Conservation (phyloP, 2,329 filamentous ascomycete species). For the Aspergillus ibericus region DNA sequence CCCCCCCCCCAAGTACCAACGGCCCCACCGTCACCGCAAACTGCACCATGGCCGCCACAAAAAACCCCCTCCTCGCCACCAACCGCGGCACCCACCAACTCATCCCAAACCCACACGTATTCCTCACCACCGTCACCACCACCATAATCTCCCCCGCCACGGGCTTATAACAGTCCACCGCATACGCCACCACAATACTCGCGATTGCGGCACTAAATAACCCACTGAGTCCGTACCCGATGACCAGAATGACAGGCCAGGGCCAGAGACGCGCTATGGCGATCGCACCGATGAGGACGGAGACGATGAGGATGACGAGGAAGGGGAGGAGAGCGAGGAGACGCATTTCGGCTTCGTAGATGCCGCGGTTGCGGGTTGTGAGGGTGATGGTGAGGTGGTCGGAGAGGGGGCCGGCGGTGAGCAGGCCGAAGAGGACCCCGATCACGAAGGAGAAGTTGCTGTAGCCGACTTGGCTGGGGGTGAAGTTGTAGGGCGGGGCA, state of each 20-base stretch:
- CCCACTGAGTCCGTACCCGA: conserved; percentile 2
- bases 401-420: conserved; percentile 7
- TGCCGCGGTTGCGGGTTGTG: not conserved
- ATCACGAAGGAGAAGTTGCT: conserved; percentile 7
- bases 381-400: not conserved
- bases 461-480: not conserved
- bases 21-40: conserved; percentile 2
- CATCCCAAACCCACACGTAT: conserved; percentile 7
- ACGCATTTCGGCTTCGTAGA: conserved; percentile 9
- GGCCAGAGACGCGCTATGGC: not conserved
- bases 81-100: conserved; percentile 6
- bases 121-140: conserved; percentile 5
- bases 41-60: conserved; percentile 2
- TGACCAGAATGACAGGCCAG: conserved; percentile 2
- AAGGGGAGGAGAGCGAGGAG: conserved; percentile 3
- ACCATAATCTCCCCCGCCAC: conserved; percentile 7
- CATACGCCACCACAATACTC: conserved; percentile 4
- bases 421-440: not conserved
- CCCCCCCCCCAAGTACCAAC: not conserved
- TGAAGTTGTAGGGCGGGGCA: conserved; percentile 6
- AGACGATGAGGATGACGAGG: not conserved
- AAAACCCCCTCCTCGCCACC: not conserved
- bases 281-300: not conserved
- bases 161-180: conserved; percentile 8
- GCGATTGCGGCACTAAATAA: not conserved